These are phyloP conservation scores for Lyophyllum shimeji DNA, from an alignment of 768 basidiomycete genomes.

Conservation along the genomic window DNA sequence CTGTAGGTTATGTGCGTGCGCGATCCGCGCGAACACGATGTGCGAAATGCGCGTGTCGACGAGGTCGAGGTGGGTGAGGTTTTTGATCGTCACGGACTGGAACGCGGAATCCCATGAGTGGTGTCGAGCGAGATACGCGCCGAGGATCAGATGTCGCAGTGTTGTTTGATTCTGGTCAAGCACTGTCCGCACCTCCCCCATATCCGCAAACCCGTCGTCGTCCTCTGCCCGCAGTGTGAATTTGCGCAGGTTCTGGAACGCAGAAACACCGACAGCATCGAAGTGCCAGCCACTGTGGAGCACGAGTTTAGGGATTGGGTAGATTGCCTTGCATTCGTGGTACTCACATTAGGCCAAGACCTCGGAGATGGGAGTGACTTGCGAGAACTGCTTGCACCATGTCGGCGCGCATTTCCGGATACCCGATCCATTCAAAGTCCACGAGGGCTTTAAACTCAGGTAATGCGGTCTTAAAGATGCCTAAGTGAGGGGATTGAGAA, in stretches of 20 bases:
- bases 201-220: conserved; percentile 69
- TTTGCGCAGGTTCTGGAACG: conserved; percentile 56
- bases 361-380: conserved; percentile 52
- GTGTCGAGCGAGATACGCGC: conserved; percentile 63
- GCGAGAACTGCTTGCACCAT: conserved; percentile 59
- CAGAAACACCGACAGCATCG: conserved; percentile 67
- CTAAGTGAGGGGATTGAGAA: conserved; percentile 23
- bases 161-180: conserved; percentile 59
- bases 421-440: conserved; percentile 79
- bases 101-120: conserved; percentile 44
- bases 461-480: conserved; percentile 61
- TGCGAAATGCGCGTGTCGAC: conserved; percentile 70
- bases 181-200: conserved; percentile 64
- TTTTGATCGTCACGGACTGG: conserved; percentile 59
- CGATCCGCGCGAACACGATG: conserved; percentile 60
- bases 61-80: conserved; percentile 68
- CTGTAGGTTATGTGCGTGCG: conserved; percentile 59
- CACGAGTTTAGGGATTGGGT: not conserved
- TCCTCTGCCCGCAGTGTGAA: conserved; percentile 71
- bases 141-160: conserved; percentile 61
- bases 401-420: conserved; percentile 67
- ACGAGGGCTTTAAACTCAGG: conserved; percentile 59
- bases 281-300: conserved; percentile 65
- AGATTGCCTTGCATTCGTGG: not conserved
- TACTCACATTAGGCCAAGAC: conserved; percentile 58